phyloP scores from a whole-genome alignment of 441 rosid genomes.

The Croton setiger region DNA sequence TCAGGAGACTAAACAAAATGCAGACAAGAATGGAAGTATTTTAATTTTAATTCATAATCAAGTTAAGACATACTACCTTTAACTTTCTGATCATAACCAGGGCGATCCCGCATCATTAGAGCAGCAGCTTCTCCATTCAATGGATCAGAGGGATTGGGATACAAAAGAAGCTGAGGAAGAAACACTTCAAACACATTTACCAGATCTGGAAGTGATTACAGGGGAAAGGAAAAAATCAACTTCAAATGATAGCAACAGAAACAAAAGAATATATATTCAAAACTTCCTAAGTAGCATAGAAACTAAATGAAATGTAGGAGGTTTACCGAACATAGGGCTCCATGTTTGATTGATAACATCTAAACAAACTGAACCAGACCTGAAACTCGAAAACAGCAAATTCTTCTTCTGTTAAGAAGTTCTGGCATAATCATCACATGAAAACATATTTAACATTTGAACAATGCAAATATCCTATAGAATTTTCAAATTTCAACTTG shows the following conservation, averaged over 20 bases:
- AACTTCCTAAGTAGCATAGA: constrained; percentile 4
- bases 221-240: constrained; percentile 15
- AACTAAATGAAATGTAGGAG: neutral
- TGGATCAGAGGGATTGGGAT: constrained; percentile 93
- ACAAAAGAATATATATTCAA: constrained; percentile 1
- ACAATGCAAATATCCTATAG: constrained; percentile 10
- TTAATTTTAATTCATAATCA: neutral
- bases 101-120: constrained; percentile 80
- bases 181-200: constrained; percentile 94
- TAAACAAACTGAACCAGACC: constrained; percentile 95
- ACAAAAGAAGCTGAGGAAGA: constrained; percentile 93
- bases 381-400: constrained; percentile 33
- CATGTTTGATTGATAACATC: constrained; percentile 95
- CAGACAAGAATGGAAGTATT: neutral
- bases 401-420: neutral
- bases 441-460: neutral
- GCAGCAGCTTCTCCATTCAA: constrained; percentile 97
- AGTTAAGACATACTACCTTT: constrained; percentile 50
- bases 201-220: constrained; percentile 49
- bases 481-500: constrained; percentile 8
- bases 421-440: neutral
- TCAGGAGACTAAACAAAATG: neutral
- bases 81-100: constrained; percentile 73
- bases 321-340: constrained; percentile 97
- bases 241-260: constrained; percentile 14